Evolutionary conservation across 2,329 filamentous ascomycete species (phyloP).

Genomic region (Septoria petroselini): DNA sequence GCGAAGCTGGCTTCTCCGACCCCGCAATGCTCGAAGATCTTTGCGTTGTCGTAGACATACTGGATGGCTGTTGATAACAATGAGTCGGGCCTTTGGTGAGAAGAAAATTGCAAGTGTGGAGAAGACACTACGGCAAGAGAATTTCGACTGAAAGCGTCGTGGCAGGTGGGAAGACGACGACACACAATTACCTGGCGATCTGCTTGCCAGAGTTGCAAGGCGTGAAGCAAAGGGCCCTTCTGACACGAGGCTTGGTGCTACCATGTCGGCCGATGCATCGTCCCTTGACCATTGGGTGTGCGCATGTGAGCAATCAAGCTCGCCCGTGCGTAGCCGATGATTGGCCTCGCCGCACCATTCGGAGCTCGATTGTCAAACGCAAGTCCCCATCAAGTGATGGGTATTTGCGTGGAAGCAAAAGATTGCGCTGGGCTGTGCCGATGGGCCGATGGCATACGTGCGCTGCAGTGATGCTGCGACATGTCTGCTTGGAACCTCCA

Average conservation of each 20-base stretch:
- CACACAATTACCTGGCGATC: background rate
- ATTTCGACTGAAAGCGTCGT: background rate
- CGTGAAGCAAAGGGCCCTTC: constrained; percentile 5
- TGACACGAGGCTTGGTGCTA: constrained; percentile 1
- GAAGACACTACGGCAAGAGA: constrained; percentile 1
- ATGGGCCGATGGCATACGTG: constrained; percentile 3
- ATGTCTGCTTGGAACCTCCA: too few relatives aligned
- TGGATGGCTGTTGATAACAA: constrained; percentile 1
- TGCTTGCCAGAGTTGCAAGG: constrained; percentile 10
- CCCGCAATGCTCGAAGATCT: constrained; percentile 14
- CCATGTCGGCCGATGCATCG: background rate
- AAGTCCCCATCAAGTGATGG: background rate
- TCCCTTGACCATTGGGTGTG: constrained; percentile 3
- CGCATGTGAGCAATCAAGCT: constrained; percentile 10
- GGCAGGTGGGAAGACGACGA: background rate
- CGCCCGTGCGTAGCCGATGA: constrained; percentile 13
- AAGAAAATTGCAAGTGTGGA: background rate
- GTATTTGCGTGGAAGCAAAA: constrained; percentile 4
- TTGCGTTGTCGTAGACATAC: constrained; percentile 6
- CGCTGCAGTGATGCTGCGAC: background rate
- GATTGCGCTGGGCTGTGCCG: background rate
- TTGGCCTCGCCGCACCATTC: constrained; percentile 8
- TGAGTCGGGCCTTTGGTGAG: too few relatives aligned
- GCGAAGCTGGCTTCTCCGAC: constrained; percentile 21
- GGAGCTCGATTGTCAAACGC: constrained; percentile 12